Base-by-base conservation (phyloP, 2,329 filamentous ascomycete species). In the Stenocarpella maydis region DNA sequence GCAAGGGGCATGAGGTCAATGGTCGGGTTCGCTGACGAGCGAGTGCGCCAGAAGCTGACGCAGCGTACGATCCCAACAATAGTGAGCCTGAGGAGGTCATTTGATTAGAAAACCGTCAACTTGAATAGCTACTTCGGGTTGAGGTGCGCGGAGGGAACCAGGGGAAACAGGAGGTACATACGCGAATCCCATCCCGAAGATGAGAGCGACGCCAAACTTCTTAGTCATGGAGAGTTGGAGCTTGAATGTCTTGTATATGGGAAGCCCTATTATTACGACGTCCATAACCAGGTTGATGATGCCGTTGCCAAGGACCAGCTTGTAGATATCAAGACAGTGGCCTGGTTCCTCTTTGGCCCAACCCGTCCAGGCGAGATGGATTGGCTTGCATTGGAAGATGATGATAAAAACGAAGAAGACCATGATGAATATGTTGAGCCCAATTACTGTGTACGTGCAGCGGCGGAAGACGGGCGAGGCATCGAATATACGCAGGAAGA, bases 111-210 rank as follows among this genome's bases (percentile, higher is more conserved):
- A n/a, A n/a, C n/a, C 12, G 19, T 55, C n/a, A n/a, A n/a, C 15
- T 7, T 14, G 5, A 41, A 15, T 24, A 49, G 12, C 2, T 24
- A 34, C 2, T 4, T 21, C 31, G 5, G 45, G 34, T 15, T 17
- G 26, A 8, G 24, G 14, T 43, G 9, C 37, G 14, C 10, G 26
- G 21, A 1, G 21, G 19, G 21, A 12, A 17, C 7, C 10, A n/a
- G 19, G 9, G 2, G 12, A 2, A 43, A 15, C 0, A 7, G 14
- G 5, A 26, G 26, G n/a, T 31, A 67, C 65, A 3, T 60, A 50
- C 65, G 34, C 39, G 34, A 67, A 67, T 14, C 65, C 65, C 65
- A 67, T 60, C 17, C n/a, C 52, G 26, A 67, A 67, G 53, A 67
- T 67, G 15, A 67, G 17, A 3, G 24, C 12, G 12, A 67, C 53